Base-by-base conservation (phyloP, 1,284 basidiomycete genomes). In the Leccinum huronense region DNA sequence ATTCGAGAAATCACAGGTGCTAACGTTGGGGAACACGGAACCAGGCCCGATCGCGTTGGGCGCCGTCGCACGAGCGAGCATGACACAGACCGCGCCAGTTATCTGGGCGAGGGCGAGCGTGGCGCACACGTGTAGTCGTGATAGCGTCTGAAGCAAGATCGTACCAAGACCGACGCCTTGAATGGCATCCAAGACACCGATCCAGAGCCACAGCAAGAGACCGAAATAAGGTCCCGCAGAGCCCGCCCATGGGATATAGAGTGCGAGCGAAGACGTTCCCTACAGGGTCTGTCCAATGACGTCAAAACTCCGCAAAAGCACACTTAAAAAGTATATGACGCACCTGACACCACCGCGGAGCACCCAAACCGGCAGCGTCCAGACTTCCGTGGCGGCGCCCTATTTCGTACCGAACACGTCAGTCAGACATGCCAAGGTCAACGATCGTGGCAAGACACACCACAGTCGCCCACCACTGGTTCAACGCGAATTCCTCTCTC, bases 81-180 rank as follows among this genome's bases (percentile, higher is more conserved):
- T 94, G 56, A 94, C 91, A 77, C 91, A 91, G 27, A 92, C 77
- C 6, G 90, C 86, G 64, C 90, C 91, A 66, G 93, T 88, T 68
- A 93, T 82, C 71, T 96, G 94, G 3, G 94, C 87, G 66, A 94
- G 89, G 11, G 91, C 93, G 51, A 97, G 83, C 9, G 94, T 96
- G 4, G 93, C 94, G 70, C 94, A 95, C 40, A 97, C 94, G 72
- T 97, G 94, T 27, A 96, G 82, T 70, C 94, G 90, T 23, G 94
- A 96, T 14, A 97, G 80, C 8, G 94, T 96, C 84, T 95, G 93
- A 19, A 97, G 87, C 16, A 97, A 83, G 73, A 97, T 96, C 91
- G 96, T 93, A 69, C 94, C 94, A 61, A 97, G 80, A 45, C 94
- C 94, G 53, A 96, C 94, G 78, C 94, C 94, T 76, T 97, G 94